These are phyloP conservation scores for Penicillium vulpinum DNA, from an alignment of 2,329 filamentous ascomycete species.

Conservation along the genomic window DNA sequence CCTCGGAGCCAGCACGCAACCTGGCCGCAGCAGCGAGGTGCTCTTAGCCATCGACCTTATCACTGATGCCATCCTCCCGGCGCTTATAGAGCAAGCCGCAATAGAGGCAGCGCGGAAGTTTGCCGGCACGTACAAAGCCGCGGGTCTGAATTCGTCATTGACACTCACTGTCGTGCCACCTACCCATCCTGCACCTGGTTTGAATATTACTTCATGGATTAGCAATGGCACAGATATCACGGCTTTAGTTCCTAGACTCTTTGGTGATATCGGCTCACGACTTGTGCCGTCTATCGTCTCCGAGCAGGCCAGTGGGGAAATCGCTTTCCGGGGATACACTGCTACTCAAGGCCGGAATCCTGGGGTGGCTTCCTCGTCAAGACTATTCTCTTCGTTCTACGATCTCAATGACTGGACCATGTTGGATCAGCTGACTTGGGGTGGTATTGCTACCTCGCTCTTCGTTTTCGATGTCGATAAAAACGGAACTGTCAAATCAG, in stretches of 20 bases:
- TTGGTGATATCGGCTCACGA: slow-evolving; percentile 4
- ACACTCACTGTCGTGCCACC: slow-evolving; percentile 18
- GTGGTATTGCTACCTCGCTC: slow-evolving; percentile 20
- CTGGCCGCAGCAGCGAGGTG: slow-evolving; percentile 7
- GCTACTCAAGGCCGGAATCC: slow-evolving; percentile 1
- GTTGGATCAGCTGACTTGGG: slow-evolving; percentile 27
- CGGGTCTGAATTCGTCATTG: slow-evolving; percentile 29
- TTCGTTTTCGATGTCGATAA: slow-evolving; percentile 32
- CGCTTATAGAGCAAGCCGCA: slow-evolving; percentile 32
- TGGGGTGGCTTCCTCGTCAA: not conserved
- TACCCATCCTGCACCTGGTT: slow-evolving; percentile 17
- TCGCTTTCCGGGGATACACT: slow-evolving; percentile 22
- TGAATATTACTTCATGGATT: slow-evolving; percentile 31
- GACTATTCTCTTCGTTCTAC: slow-evolving; percentile 21
- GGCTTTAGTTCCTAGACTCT: not conserved
- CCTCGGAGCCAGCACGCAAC: slow-evolving; percentile 35
- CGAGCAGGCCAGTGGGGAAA: slow-evolving; percentile 9
- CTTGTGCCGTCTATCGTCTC: slow-evolving; percentile 24
- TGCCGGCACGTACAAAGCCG: slow-evolving; percentile 30
- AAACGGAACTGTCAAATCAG: slow-evolving; percentile 22
- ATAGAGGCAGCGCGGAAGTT: slow-evolving; percentile 29
- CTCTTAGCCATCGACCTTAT: slow-evolving; percentile 29
- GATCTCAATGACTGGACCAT: slow-evolving; percentile 19
- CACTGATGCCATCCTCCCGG: slow-evolving; percentile 31
- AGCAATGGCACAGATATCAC: slow-evolving; percentile 34